Evolutionary conservation across 2,329 filamentous ascomycete species (phyloP).

Genomic region (Neoarthrinium moseri): DNA sequence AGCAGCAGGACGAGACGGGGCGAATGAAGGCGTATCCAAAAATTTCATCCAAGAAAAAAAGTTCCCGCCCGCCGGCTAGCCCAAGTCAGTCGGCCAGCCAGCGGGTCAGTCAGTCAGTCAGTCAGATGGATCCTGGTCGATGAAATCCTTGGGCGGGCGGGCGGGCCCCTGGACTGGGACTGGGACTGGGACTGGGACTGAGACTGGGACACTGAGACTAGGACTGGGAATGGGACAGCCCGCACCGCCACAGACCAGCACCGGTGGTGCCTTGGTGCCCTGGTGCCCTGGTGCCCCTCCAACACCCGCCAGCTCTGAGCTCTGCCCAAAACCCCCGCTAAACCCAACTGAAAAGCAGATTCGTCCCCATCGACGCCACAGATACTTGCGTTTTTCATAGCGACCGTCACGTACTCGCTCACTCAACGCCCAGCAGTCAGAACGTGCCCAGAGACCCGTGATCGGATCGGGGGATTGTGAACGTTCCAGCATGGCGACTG

Average conservation of each 20-base stretch:
- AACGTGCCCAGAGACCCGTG: too few relatives aligned
- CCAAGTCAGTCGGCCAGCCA: not conserved
- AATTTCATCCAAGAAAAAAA: conserved; percentile 12
- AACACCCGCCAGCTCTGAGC: too few relatives aligned
- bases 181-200: too few relatives aligned
- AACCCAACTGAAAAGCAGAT: not conserved
- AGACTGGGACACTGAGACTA: too few relatives aligned
- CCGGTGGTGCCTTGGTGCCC: too few relatives aligned
- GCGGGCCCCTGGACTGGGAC: too few relatives aligned
- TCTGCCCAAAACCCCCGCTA: too few relatives aligned
- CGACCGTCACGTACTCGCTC: not conserved
- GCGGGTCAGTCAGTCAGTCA: too few relatives aligned
- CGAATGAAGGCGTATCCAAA: conserved; percentile 1
- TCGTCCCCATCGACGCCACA: conserved; percentile 1
- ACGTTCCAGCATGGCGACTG: conserved; percentile 43
- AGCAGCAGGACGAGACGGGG: not conserved
- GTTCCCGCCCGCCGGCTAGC: conserved; percentile 1
- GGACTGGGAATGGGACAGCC: not conserved
- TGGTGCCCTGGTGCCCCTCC: conserved; percentile 6
- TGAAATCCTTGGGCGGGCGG: too few relatives aligned
- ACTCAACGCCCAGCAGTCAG: not conserved
- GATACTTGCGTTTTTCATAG: not conserved
- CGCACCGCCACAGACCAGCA: conserved; percentile 6
- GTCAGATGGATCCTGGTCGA: too few relatives aligned
- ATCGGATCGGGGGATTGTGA: too few relatives aligned